These are phyloP conservation scores for Colletotrichum graminicola DNA, from an alignment of 2,329 filamentous ascomycete genomes.

Conservation along the genomic window DNA sequence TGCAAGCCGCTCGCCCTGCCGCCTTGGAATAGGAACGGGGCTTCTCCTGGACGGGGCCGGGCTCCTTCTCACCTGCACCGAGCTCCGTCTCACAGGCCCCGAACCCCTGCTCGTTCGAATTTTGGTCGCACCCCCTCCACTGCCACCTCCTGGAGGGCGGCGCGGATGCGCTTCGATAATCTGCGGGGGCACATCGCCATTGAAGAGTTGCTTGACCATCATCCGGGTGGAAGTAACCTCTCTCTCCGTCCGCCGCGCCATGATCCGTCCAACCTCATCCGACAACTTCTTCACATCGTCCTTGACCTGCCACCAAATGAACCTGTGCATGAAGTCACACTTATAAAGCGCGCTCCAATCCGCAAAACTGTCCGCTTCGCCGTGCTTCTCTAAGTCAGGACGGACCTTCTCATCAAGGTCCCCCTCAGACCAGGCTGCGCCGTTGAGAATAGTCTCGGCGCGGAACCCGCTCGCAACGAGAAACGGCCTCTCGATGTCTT, in stretches of 20 bases:
- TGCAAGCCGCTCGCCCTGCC: neutral
- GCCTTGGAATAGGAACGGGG: neutral
- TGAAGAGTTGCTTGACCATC: slow-evolving; percentile 35
- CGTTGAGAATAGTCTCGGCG: slow-evolving; percentile 36
- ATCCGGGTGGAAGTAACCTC: slow-evolving; percentile 36
- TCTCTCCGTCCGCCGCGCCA: slow-evolving; percentile 37
- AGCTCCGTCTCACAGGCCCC: slow-evolving; percentile 4
- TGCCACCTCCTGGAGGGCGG: slow-evolving; percentile 21
- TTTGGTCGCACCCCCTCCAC: slow-evolving; percentile 20
- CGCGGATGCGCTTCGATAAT: neutral
- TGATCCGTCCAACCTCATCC: slow-evolving; percentile 37
- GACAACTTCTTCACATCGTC: slow-evolving; percentile 34
- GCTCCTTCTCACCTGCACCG: slow-evolving; percentile 7
- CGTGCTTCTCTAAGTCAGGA: slow-evolving; percentile 33
- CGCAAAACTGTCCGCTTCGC: slow-evolving; percentile 31
- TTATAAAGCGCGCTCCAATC: slow-evolving; percentile 38
- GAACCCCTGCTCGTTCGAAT: slow-evolving; percentile 15
- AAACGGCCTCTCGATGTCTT: slow-evolving; percentile 36
- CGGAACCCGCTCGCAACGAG: slow-evolving; percentile 36
- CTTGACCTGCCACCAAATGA: slow-evolving; percentile 40
- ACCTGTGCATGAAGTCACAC: slow-evolving; percentile 37
- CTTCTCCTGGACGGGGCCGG: neutral
- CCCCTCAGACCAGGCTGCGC: slow-evolving; percentile 30
- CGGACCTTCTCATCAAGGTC: slow-evolving; percentile 39
- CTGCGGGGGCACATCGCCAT: neutral